Base-by-base conservation (phyloP, 2,329 filamentous ascomycete genomes). In the Diaporthe amygdali region DNA sequence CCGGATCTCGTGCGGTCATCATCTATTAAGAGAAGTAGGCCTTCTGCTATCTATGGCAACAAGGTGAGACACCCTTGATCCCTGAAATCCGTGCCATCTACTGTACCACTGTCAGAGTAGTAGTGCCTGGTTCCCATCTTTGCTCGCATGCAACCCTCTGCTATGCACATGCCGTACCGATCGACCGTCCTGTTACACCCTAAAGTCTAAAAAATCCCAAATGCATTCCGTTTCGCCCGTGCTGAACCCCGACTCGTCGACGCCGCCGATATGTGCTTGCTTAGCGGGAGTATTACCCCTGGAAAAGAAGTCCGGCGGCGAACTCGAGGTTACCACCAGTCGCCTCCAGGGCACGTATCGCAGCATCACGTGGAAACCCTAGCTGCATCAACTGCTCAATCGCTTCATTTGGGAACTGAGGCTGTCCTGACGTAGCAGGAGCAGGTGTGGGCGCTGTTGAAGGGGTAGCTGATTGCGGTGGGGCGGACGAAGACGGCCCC, bases 291-390 rank as follows among this genome's bases (percentile, higher is more conserved):
- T 44, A 22, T 76, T 78, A 86, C 59, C 84, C 82, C 72, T 88
- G 84, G 76, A 91, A 94, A 66, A 98, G 88, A 73, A 97, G 86
- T 61, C 92, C 91, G 56, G 95, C 95, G n/a, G 96, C 96, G 74
- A 92, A 90, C 73, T 98, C 94, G 9, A 98, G 90, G 77, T 98
- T 94, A 25, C 96, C 96, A 25, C 91, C 91, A 20, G 94, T 93
- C 37, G 94, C 94, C 77, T 95, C 90, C 66, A 99, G 84, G 2
- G 95, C 95, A 72, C 92, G 90, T 66, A 96, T 87, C 0, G 95
- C 96, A 75, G 94, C 89, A 72, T 93, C 88, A 67, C 92, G 87
- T 2, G 91, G 89, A 75, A 96, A 95, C 0, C 96, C 95, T 74
- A 98, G 86, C 56, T 90, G 89, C 59, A 93, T 88, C 46, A 98